Evolutionary conservation across 2,329 filamentous ascomycete genomes (phyloP).

Genomic region (Drechmeria coniospora): DNA sequence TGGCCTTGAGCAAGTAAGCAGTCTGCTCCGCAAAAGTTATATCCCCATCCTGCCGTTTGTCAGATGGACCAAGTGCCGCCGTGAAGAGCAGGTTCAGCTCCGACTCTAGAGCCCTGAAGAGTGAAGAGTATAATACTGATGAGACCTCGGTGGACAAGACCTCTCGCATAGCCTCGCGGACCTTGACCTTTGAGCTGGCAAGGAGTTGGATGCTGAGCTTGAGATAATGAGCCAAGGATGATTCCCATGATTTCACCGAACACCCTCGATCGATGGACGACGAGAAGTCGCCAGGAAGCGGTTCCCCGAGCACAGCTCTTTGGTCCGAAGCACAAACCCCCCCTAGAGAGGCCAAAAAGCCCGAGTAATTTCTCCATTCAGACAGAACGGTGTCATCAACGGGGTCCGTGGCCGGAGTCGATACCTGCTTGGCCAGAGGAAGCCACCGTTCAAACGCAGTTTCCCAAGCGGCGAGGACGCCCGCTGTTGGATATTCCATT

Average conservation of each 20-base stretch:
- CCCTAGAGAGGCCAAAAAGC: conserved; percentile 51
- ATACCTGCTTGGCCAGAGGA: conserved; percentile 46
- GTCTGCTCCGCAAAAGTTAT: conserved; percentile 54
- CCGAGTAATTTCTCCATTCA: conserved; percentile 56
- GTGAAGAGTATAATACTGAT: conserved; percentile 41
- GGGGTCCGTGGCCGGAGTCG: conserved; percentile 31
- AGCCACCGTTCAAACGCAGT: conserved; percentile 50
- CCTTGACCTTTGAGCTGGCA: conserved; percentile 46
- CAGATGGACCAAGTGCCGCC: conserved; percentile 33
- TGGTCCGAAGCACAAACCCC: conserved; percentile 50
- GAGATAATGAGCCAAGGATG: conserved; percentile 44
- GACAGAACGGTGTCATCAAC: conserved; percentile 40
- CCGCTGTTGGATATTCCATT: conserved; percentile 46
- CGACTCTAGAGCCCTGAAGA: conserved; percentile 50
- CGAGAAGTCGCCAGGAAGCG: conserved; percentile 37
- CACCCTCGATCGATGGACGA: conserved; percentile 48
- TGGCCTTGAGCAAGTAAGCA: conserved; percentile 43
- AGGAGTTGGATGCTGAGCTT: conserved; percentile 49
- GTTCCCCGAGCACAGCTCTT: conserved; percentile 40
- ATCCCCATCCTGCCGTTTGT: conserved; percentile 41
- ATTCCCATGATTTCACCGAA: conserved; percentile 43
- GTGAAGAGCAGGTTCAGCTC: conserved; percentile 50
- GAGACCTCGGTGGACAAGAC: conserved; percentile 51
- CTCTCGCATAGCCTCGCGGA: conserved; percentile 52
- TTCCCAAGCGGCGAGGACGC: conserved; percentile 55